These are phyloP conservation scores for Colletotrichum abscissum DNA, from an alignment of 2,329 filamentous ascomycete species.

Conservation along the genomic window DNA sequence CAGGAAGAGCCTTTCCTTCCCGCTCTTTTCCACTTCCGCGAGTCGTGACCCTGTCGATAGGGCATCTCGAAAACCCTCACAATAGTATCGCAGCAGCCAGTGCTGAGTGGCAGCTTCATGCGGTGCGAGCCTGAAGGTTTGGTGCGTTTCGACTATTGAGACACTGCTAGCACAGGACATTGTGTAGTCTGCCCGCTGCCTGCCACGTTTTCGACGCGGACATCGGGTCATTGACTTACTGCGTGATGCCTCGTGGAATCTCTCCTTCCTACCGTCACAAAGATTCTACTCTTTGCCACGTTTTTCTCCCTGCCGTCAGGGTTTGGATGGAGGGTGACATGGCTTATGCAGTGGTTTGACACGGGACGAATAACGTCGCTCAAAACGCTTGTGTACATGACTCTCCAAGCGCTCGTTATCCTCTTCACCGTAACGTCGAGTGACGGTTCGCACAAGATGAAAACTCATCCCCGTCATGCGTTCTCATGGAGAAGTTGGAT, in stretches of 20 bases:
- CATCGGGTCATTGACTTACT: not conserved
- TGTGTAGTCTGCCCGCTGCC: not conserved
- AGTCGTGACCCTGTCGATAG: slow-evolving; percentile 28
- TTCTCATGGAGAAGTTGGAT: not conserved
- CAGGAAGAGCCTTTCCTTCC: not conserved
- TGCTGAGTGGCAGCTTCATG: slow-evolving; percentile 1
- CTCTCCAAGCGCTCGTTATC: slow-evolving; percentile 5
- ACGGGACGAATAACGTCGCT: slow-evolving; percentile 12
- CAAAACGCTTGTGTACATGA: slow-evolving; percentile 14
- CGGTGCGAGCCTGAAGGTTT: slow-evolving; percentile 11
- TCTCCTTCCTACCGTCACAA: not conserved
- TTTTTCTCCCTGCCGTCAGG: not conserved
- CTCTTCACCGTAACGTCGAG: not conserved
- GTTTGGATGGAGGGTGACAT: slow-evolving; percentile 24
- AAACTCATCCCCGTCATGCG: slow-evolving; percentile 1
- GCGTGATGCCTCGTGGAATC: not conserved
- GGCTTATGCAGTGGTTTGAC: slow-evolving; percentile 11
- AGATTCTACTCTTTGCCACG: not conserved
- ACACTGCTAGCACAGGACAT: slow-evolving; percentile 1
- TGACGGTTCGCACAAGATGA: not conserved
- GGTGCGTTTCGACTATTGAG: not conserved
- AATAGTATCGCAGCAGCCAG: not conserved
- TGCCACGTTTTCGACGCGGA: not conserved
- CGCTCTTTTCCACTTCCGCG: slow-evolving; percentile 5
- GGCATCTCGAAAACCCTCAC: not conserved